Conservation (phyloP, 1,139 yeast species). For the Lodderomyces theae region DNA sequence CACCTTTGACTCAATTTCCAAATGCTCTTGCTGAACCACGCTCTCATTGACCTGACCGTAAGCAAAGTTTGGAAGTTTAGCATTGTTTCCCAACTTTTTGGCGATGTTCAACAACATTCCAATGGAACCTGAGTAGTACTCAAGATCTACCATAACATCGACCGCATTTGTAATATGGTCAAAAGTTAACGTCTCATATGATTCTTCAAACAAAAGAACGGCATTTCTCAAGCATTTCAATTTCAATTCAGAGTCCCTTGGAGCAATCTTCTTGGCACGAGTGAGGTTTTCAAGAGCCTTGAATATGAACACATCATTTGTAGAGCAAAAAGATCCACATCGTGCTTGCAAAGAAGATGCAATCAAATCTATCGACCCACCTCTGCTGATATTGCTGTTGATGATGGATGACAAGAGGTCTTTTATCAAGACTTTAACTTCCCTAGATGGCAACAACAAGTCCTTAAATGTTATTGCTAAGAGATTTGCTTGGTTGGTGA, state of each 20-base stretch:
- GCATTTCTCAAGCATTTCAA: slow-evolving; percentile 72
- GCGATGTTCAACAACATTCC: slow-evolving; percentile 80
- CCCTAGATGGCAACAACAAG: slow-evolving; percentile 64
- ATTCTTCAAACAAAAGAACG: slow-evolving; percentile 71
- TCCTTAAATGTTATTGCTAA: slow-evolving; percentile 68
- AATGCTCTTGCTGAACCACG: slow-evolving; percentile 3
- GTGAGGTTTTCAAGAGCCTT: slow-evolving; percentile 91
- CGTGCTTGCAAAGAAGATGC: slow-evolving; percentile 87
- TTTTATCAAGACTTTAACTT: slow-evolving; percentile 69
- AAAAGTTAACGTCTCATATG: slow-evolving; percentile 71
- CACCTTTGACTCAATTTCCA: slow-evolving; percentile 33
- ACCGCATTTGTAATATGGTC: slow-evolving; percentile 84
- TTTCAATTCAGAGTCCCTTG: slow-evolving; percentile 67
- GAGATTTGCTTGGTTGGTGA: slow-evolving; percentile 66
- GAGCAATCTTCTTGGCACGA: slow-evolving; percentile 75
- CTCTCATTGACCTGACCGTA: slow-evolving; percentile 10
- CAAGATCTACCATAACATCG: slow-evolving; percentile 71
- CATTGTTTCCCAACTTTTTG: slow-evolving; percentile 51
- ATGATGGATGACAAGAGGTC: slow-evolving; percentile 87
- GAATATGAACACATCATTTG: slow-evolving; percentile 89
- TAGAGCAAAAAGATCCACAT: slow-evolving; percentile 93
- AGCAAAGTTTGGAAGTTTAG: slow-evolving; percentile 13
- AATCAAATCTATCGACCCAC: slow-evolving; percentile 90
- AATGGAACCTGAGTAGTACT: slow-evolving; percentile 82
- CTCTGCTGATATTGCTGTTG: slow-evolving; percentile 81